These are phyloP conservation scores for Kazachstania taianensis DNA, from an alignment of 805 yeast species.

Conservation along the genomic window DNA sequence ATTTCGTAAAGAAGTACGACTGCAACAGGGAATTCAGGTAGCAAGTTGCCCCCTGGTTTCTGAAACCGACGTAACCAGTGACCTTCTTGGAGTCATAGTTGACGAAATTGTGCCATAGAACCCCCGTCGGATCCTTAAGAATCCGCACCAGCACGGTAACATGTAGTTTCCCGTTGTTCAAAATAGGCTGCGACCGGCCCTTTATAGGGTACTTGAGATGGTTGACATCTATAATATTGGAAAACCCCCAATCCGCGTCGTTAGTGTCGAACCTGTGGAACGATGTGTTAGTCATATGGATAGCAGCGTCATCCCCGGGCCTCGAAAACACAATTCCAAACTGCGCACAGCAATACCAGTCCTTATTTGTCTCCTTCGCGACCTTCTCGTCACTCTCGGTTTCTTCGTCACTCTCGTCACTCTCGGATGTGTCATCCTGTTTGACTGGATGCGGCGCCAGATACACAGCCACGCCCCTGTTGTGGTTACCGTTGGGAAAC, in stretches of 20 bases:
- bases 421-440: too few species aligned
- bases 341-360: slow-evolving; percentile 88
- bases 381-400: slow-evolving; percentile 16
- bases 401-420: slow-evolving; percentile 17
- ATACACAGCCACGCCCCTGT: slow-evolving; percentile 57
- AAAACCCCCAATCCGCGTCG: slow-evolving; percentile 95
- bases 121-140: slow-evolving; percentile 85
- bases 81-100: slow-evolving; percentile 78
- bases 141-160: slow-evolving; percentile 70
- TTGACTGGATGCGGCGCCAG: slow-evolving; percentile 65
- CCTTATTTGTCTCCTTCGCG: slow-evolving; percentile 29
- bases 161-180: slow-evolving; percentile 49
- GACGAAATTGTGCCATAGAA: slow-evolving; percentile 79
- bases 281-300: slow-evolving; percentile 53
- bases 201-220: slow-evolving; percentile 34
- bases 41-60: slow-evolving; percentile 97
- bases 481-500: slow-evolving; percentile 67
- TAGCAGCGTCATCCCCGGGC: slow-evolving; percentile 50
- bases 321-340: slow-evolving; percentile 80
- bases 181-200: slow-evolving; percentile 31
- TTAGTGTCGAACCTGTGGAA: slow-evolving; percentile 65
- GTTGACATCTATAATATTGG: slow-evolving; percentile 55
- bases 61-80: slow-evolving; percentile 88
- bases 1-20: slow-evolving; percentile 76
- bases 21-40: slow-evolving; percentile 87